These are phyloP conservation scores for Aspergillus arachidicola DNA, from an alignment of 2,329 filamentous ascomycete genomes.

Conservation along the genomic window DNA sequence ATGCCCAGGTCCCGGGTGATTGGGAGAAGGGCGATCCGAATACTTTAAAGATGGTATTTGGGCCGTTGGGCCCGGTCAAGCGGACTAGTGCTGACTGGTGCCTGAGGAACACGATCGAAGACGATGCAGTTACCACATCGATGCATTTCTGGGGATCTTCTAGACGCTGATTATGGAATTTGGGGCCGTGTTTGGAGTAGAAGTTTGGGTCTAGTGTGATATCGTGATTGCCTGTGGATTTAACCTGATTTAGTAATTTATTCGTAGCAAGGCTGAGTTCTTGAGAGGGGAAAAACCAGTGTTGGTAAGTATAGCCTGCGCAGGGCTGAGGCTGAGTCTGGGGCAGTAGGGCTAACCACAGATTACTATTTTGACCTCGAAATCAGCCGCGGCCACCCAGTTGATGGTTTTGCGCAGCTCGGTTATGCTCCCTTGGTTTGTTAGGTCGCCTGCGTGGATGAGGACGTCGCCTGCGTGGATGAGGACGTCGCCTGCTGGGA, in stretches of 20 bases:
- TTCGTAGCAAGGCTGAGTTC: conserved; percentile 6
- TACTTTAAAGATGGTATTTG: conserved; percentile 54
- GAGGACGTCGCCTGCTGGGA: conserved; percentile 59
- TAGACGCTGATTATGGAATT: conserved; percentile 49
- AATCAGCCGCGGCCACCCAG: conserved; percentile 58
- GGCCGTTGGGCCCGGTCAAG: conserved; percentile 48
- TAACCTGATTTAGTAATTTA: conserved; percentile 1
- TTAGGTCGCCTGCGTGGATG: conserved; percentile 62
- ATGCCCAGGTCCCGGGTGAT: conserved; percentile 54
- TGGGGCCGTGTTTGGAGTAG: conserved; percentile 44
- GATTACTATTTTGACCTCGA: conserved; percentile 58
- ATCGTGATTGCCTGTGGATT: conserved; percentile 59
- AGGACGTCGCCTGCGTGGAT: conserved; percentile 62
- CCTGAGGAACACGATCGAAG: conserved; percentile 55
- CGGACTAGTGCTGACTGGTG: conserved; percentile 51
- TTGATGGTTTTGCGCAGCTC: conserved; percentile 56
- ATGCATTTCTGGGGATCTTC: conserved; percentile 50
- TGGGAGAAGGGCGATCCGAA: conserved; percentile 62
- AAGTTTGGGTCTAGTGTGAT: conserved; percentile 55
- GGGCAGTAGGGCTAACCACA: conserved; percentile 46
- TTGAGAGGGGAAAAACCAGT: neutral
- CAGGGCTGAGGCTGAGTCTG: neutral
- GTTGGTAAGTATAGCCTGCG: neutral
- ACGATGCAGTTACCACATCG: conserved; percentile 45
- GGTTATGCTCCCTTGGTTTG: conserved; percentile 55